Percentiles rank a stretch among this genome's conserved stretches.
These are phyloP conservation scores for thale cress (Arabidopsis thaliana) DNA, from an alignment of 345 rosid species.

Conservation along the genomic window DNA sequence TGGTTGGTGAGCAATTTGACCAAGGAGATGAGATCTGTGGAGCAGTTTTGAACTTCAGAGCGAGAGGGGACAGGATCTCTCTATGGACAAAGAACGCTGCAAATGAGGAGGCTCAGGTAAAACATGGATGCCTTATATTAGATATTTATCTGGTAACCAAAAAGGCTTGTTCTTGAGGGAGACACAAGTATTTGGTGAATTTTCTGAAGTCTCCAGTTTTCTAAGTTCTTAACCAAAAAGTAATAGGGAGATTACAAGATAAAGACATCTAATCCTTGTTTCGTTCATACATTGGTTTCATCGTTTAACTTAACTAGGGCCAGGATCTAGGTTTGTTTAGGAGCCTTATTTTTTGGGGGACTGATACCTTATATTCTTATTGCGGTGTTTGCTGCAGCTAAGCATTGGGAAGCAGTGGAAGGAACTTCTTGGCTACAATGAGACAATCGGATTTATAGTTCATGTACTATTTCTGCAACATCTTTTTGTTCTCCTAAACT, in stretches of 20 bases:
- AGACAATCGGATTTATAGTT: conserved; percentile 69
- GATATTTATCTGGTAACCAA: neutral
- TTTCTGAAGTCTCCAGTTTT: neutral
- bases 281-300: neutral
- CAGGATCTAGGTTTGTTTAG: neutral
- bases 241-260: neutral
- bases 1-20: conserved; percentile 91
- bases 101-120: conserved; percentile 82
- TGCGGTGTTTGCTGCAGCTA: conserved; percentile 47
- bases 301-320: neutral
- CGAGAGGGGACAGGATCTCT: conserved; percentile 66
- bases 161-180: neutral
- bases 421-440: conserved; percentile 73
- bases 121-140: neutral
- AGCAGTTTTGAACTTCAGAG: conserved; percentile 79
- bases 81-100: conserved; percentile 94
- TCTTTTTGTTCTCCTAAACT: conserved; percentile 4
- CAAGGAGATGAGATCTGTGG: conserved; percentile 94
- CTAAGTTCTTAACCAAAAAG: neutral
- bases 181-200: conserved; percentile 23
- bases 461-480: conserved; percentile 54
- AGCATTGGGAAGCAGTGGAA: conserved; percentile 97
- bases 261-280: conserved; percentile 2
- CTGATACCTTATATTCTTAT: neutral
- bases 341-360: neutral